Conservation (phyloP, 148 eudicot genomes). For the Persicaria maculosa region DNA sequence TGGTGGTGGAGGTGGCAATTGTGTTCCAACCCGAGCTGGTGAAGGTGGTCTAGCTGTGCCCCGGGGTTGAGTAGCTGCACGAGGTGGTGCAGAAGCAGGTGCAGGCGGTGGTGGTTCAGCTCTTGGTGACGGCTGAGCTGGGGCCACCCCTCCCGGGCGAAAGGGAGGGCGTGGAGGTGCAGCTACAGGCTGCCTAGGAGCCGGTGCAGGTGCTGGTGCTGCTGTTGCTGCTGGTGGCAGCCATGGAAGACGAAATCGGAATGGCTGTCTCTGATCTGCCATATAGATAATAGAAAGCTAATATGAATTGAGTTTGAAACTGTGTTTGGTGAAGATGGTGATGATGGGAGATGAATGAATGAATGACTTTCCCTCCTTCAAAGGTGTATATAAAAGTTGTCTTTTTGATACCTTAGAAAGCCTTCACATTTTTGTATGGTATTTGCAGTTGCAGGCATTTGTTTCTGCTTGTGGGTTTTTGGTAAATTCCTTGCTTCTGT, state of each 20-base stretch:
- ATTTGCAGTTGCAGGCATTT: background rate
- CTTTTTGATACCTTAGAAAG: constrained; percentile 30
- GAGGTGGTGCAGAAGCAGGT: constrained; percentile 16
- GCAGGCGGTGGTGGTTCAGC: constrained; percentile 21
- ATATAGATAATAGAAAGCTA: constrained; percentile 15
- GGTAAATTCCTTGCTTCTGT: constrained; percentile 4
- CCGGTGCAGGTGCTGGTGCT: constrained; percentile 18
- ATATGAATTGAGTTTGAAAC: background rate
- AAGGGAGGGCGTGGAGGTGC: constrained; percentile 26
- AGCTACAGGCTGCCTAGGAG: constrained; percentile 16
- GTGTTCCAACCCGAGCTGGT: background rate
- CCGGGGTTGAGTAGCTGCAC: constrained; percentile 10
- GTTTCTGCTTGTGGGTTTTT: constrained; percentile 7
- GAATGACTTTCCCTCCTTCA: background rate
- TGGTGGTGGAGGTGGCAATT: background rate
- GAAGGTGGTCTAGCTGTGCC: background rate
- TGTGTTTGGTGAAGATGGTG: background rate
- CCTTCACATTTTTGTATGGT: constrained; percentile 10
- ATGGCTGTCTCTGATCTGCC: constrained; percentile 39
- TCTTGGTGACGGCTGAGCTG: constrained; percentile 16
- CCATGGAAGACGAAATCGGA: constrained; percentile 52
- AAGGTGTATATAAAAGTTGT: constrained; percentile 18
- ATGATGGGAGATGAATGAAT: background rate
- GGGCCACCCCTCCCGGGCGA: constrained; percentile 31
- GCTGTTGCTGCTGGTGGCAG: constrained; percentile 8